Evolutionary conservation across 2,329 filamentous ascomycete genomes (phyloP).

Genomic region (Xylaria sp.): DNA sequence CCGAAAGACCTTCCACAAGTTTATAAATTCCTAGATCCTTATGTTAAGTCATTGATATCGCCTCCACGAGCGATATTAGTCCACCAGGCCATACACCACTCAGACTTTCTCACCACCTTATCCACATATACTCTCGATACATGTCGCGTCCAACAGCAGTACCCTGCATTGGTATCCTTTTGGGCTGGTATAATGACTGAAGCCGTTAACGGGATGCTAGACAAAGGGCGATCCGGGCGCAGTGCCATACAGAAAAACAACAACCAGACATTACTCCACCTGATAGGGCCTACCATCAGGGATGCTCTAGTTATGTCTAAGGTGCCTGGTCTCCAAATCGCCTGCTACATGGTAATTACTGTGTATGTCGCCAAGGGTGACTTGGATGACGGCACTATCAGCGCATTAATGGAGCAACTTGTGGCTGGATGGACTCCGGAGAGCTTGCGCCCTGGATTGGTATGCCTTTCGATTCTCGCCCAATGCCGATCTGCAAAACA

Average conservation of each 20-base stretch:
- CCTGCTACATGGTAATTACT: constrained; percentile 88
- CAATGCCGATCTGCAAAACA: constrained; percentile 76
- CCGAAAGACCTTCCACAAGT: constrained; percentile 74
- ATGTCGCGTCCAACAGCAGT: constrained; percentile 73
- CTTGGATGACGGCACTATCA: constrained; percentile 79
- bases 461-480: constrained; percentile 80
- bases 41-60: constrained; percentile 75
- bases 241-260: constrained; percentile 78
- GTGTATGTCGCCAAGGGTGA: constrained; percentile 84
- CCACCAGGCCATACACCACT: constrained; percentile 80
- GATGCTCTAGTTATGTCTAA: constrained; percentile 78
- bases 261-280: constrained; percentile 76
- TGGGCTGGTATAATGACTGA: constrained; percentile 91
- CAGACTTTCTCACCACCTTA: constrained; percentile 74
- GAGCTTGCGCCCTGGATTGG: constrained; percentile 74
- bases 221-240: constrained; percentile 76
- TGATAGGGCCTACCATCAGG: constrained; percentile 72
- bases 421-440: constrained; percentile 76
- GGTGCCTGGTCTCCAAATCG: constrained; percentile 79
- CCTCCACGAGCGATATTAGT: constrained; percentile 84
- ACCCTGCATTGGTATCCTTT: constrained; percentile 81
- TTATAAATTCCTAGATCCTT: constrained; percentile 85
- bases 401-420: constrained; percentile 88
- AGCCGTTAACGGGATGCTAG: constrained; percentile 81
- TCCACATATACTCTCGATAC: constrained; percentile 81